Evolutionary conservation across 108 stramenopile species (phyloP).

Genomic region (Skeletonema marinoi): DNA sequence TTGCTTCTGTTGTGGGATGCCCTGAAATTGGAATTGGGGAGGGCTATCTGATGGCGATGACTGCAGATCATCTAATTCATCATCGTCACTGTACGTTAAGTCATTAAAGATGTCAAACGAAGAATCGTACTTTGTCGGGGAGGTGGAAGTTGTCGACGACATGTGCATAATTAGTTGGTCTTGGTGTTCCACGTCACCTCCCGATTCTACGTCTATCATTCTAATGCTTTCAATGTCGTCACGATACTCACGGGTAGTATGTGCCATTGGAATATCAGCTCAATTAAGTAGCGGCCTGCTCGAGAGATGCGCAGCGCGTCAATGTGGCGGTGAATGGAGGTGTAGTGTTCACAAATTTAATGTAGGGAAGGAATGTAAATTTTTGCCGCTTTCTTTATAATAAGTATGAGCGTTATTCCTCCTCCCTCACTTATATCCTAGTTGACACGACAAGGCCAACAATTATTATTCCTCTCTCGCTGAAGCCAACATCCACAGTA

Average conservation of each 20-base stretch:
- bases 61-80: constrained; percentile 15
- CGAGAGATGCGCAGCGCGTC: background rate
- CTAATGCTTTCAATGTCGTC: background rate
- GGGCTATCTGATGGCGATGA: background rate
- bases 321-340: too few species aligned
- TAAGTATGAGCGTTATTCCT: too few species aligned
- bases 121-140: background rate
- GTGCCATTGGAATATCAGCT: background rate
- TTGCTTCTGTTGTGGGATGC: constrained; percentile 5
- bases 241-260: background rate
- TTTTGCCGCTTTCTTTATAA: too few species aligned
- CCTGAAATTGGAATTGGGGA: constrained; percentile 1
- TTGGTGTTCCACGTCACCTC: background rate
- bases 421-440: too few species aligned
- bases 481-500: too few species aligned
- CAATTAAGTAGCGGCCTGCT: too few species aligned
- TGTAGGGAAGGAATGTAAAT: too few species aligned
- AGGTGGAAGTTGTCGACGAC: constrained; percentile 1
- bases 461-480: too few species aligned
- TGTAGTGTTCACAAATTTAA: too few species aligned
- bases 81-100: constrained; percentile 46
- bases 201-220: background rate
- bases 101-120: constrained; percentile 38
- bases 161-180: background rate
- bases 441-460: too few species aligned